A percentile compares a stretch with the other conserved stretches of the same genome.
phyloP scores from a whole-genome alignment of 1,139 yeast species.

The Saccharomyces hybrid region DNA sequence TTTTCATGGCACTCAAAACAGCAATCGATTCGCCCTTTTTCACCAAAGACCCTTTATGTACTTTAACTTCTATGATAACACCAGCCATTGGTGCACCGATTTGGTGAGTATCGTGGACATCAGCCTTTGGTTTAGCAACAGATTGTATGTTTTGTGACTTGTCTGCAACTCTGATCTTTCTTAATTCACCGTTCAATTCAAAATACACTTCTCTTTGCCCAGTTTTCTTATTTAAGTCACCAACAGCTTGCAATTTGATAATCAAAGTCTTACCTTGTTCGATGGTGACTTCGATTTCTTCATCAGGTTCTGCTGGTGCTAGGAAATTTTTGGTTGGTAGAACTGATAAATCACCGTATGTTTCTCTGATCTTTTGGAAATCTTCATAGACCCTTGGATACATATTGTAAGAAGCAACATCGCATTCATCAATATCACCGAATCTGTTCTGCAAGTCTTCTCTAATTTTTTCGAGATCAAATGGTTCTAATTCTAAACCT shows the following conservation, averaged over 20 bases:
- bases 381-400: constrained; percentile 95
- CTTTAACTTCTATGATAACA: constrained; percentile 90
- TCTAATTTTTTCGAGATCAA: constrained; percentile 63
- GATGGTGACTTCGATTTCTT: constrained; percentile 82
- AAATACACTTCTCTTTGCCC: constrained; percentile 96
- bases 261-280: constrained; percentile 93
- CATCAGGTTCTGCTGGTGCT: constrained; percentile 78
- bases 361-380: constrained; percentile 63
- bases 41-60: constrained; percentile 77
- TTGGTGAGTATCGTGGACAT: constrained; percentile 75
- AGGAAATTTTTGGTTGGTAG: constrained; percentile 88
- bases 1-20: constrained; percentile 96
- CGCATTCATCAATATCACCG: constrained; percentile 63
- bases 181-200: constrained; percentile 96
- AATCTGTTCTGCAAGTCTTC: constrained; percentile 65
- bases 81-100: constrained; percentile 99
- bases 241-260: constrained; percentile 85
- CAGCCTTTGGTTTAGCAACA: constrained; percentile 85
- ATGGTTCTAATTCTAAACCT: constrained; percentile 78
- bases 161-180: constrained; percentile 90
- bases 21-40: constrained; percentile 96
- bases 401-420: constrained; percentile 93
- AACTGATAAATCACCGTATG: constrained; percentile 87
- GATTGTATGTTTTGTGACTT: constrained; percentile 79
- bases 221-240: constrained; percentile 75